Conservation (phyloP, 2,329 filamentous ascomycete genomes). For the Westerdykella sp. region DNA sequence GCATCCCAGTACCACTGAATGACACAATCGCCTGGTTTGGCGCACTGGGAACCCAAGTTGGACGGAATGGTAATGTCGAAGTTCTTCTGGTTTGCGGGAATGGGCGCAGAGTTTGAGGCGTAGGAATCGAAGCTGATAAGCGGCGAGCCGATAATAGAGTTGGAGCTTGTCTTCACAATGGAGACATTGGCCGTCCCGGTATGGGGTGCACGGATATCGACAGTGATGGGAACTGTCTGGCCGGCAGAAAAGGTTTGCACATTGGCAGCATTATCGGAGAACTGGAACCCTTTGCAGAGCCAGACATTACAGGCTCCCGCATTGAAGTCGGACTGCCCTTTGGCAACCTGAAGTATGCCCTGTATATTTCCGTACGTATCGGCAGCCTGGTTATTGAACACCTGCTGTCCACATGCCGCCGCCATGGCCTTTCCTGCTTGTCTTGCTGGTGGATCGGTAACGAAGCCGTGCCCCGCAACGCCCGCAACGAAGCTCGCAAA, state of each 20-base stretch:
- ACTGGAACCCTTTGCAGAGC: conserved; percentile 55
- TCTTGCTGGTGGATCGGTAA: conserved; percentile 45
- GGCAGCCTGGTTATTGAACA: conserved; percentile 47
- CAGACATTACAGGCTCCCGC: conserved; percentile 46
- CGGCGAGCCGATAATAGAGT: conserved; percentile 48
- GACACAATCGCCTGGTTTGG: conserved; percentile 47
- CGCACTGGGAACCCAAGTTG: conserved; percentile 43
- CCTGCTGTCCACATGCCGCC: conserved; percentile 50
- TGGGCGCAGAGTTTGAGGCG: conserved; percentile 43
- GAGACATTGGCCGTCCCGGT: conserved; percentile 54
- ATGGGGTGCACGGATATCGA: conserved; percentile 49
- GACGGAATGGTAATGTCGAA: conserved; percentile 52
- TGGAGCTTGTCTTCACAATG: conserved; percentile 49
- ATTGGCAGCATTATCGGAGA: conserved; percentile 49
- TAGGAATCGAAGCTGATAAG: conserved; percentile 53
- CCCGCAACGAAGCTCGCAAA: conserved; percentile 42
- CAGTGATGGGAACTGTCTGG: conserved; percentile 41
- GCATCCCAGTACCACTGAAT: conserved; percentile 61
- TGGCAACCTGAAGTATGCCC: conserved; percentile 47
- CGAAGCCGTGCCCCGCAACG: conserved; percentile 50
- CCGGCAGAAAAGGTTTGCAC: conserved; percentile 49
- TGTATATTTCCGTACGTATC: conserved; percentile 56
- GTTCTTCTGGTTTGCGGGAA: conserved; percentile 41
- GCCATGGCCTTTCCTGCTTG: conserved; percentile 48
- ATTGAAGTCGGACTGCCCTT: conserved; percentile 44